Base-by-base conservation (phyloP, 1,139 yeast genomes). In the Dujonia santamariae region DNA sequence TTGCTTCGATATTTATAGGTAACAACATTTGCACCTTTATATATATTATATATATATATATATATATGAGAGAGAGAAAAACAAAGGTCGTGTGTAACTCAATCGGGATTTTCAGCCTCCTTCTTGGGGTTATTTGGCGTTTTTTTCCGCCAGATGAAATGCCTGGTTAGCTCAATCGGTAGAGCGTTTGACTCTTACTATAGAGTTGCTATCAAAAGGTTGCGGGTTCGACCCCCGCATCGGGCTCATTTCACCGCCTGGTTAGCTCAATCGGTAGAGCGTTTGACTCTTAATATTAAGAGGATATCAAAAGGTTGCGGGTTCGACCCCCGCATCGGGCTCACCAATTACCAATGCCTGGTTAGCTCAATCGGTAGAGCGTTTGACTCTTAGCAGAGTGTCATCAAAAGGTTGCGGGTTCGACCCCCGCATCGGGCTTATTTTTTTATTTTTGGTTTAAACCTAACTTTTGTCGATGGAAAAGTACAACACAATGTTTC, bases 201-300 rank as follows among this genome's bases (percentile, higher is more conserved):
- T 36, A 43, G 38, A 43, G 48, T 43, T 38, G 57, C 40, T 35
- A 59, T 63, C 69, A 61, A 62, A 65, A 65, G 70, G 71, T 59
- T 63, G 67, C 71, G 70, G 70, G 71, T 64, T 65, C 70, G 71
- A 64, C 62, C 69, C 70, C 71, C 70, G 71, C 68, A 63, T 64
- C 58, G 70, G 69, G 71, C 68, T 63, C 13, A 5, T 17, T n/a
- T n/a, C n/a, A n/a, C n/a, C 12, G 45, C 47, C 47, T 44, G 47
- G 47, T 37, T 44, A 43, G 47, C 48, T 44, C 48, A 44, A 43
- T 44, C 45, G 48, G 46, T 44, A 44, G 48, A 44, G 48, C 48
- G 48, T 44, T 43, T 44, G 48, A 44, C 48, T 44, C 43, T 44
- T 44, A 43, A 21, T 31, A 28, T n/a, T n/a, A n/a, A n/a, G n/a